Evolutionary conservation across 1,284 basidiomycete genomes (phyloP).

Genomic region (Puccinia novopanici): DNA sequence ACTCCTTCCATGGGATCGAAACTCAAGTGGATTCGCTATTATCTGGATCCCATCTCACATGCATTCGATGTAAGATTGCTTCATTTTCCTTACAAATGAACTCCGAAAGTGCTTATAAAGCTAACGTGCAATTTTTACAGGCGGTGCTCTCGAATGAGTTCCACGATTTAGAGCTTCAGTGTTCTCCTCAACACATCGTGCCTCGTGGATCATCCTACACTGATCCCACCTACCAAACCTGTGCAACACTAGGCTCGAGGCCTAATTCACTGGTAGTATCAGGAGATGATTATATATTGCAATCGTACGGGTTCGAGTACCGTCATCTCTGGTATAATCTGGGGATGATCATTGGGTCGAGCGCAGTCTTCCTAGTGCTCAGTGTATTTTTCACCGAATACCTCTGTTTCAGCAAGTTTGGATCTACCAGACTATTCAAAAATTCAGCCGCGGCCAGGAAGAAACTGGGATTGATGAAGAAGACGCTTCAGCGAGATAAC

Average conservation of each 20-base stretch:
- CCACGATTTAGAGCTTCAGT: constrained; percentile 53
- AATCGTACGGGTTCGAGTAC: constrained; percentile 38
- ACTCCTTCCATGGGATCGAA: constrained; percentile 54
- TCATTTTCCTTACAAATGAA: constrained; percentile 9
- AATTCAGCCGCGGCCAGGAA: constrained; percentile 17
- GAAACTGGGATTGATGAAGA: constrained; percentile 12
- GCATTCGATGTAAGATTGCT: constrained; percentile 54
- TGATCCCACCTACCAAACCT: constrained; percentile 50
- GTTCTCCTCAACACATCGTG: constrained; percentile 54
- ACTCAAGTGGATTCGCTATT: constrained; percentile 56
- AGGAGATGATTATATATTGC: constrained; percentile 41
- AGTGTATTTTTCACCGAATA: constrained; percentile 21
- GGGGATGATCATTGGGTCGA: constrained; percentile 21
- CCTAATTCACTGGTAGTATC: constrained; percentile 32
- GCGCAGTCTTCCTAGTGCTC: constrained; percentile 1
- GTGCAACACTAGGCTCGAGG: constrained; percentile 44
- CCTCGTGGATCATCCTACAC: constrained; percentile 52
- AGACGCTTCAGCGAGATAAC: not conserved
- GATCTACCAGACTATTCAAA: constrained; percentile 39
- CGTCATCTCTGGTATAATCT: constrained; percentile 36
- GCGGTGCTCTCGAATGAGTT: constrained; percentile 50
- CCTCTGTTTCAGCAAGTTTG: constrained; percentile 35
- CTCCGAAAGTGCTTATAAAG: not conserved
- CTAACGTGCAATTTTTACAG: not conserved
- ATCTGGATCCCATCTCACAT: constrained; percentile 55